phyloP scores from a whole-genome alignment of 202 grass and related monocot genomes.

The Bolboschoenoplectus hybrid region DNA sequence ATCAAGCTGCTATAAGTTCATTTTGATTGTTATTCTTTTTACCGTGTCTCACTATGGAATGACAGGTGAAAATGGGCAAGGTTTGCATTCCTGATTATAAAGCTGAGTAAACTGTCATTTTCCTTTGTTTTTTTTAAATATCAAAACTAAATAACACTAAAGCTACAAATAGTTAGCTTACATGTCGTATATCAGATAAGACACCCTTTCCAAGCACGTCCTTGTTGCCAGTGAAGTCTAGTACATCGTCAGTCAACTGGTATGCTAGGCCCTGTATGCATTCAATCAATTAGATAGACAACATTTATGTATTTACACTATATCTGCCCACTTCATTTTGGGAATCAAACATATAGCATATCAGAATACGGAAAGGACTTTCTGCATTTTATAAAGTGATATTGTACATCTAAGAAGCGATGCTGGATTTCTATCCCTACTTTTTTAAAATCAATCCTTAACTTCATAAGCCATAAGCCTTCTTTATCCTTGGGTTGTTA shows the following conservation, averaged over 20 bases:
- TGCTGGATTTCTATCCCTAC: not conserved
- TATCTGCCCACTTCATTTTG: not conserved
- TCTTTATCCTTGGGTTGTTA: not conserved
- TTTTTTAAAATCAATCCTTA: not conserved
- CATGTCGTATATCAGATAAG: conserved; percentile 92
- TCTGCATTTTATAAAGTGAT: not conserved
- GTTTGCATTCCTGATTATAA: not conserved
- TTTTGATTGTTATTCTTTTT: not conserved
- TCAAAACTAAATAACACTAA: not conserved
- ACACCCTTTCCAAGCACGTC: conserved; percentile 92
- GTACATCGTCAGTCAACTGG: conserved; percentile 92
- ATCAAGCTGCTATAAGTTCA: not conserved
- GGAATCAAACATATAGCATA: conserved; percentile 9
- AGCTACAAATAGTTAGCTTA: conserved; percentile 47
- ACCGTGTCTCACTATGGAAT: not conserved
- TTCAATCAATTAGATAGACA: conserved; percentile 33
- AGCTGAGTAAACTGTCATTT: conserved; percentile 14
- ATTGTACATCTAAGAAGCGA: not conserved
- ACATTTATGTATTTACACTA: not conserved
- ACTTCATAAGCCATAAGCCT: conserved; percentile 5
- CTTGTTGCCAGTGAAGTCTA: conserved; percentile 93
- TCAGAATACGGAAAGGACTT: not conserved
- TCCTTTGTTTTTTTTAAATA: conserved; percentile 14
- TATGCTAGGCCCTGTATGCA: conserved; percentile 85
- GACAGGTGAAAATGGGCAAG: not conserved